Base-by-base conservation (phyloP, 192 early-diverging fungal genomes). In the Gonapodya sp. region DNA sequence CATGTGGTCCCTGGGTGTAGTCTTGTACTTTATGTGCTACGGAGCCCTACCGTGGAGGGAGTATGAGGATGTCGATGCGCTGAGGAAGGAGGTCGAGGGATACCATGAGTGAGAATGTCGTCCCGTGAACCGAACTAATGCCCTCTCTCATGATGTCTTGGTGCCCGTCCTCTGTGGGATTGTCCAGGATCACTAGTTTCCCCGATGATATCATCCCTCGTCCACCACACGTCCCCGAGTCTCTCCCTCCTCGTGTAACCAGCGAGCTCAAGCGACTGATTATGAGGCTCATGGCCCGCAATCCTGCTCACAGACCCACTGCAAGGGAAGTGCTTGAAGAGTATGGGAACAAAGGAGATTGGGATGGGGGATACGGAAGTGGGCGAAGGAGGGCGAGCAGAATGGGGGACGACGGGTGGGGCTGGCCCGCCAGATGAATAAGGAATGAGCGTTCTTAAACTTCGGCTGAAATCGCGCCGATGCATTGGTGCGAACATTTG, bases 1-100 rank as follows among this genome's bases (percentile, higher is more conserved):
- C 81, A 91, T 99, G 91, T 99, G 96, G 95, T 95, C 94, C 0
- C 86, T 99, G 73, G 97, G 97, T 0, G 95, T 99, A 86, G 89
- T 99, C 0, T 88, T 98, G 1, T 96, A 96, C 82, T 97, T 94
- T 79, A 86, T 97, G 77, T 97, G 96, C 84, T 98, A 94, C 79
- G 92, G 93, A 2, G 81, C 82, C 1, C 85, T 99, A 36, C 97
- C 97, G 0, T 99, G 93, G 81, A 74, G 85, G 31, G 92, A 95
- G 73, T 89, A 94, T 36, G 94, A 98, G 35, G 95, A 99, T 81
- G 93, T 99, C 31, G 97, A 99, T 84, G 78, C 90, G 35, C 84
- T 99, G 35, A 88, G 89, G 35, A 83, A 86, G 34, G 96, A 97
- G 83, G 96, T 99, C 73, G 81, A 96, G 36, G 84, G 80, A 18